Conservation (phyloP, 441 rosid genomes). For the Raphanus hybrid region DNA sequence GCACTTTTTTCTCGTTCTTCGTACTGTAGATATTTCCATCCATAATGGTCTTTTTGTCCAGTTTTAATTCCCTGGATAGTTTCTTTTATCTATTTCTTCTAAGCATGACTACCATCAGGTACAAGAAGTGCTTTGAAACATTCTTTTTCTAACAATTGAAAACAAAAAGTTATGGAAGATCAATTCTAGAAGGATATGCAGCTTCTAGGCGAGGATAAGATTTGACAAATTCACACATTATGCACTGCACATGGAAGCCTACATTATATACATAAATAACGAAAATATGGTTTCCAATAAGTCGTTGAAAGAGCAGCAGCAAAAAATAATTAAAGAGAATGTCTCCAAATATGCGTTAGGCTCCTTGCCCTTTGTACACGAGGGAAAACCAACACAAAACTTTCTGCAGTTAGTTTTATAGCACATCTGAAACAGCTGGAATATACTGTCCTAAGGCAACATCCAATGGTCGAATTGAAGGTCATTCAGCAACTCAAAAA, state of each 20-base stretch:
- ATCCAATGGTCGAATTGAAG: constrained; percentile 61
- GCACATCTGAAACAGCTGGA: constrained; percentile 72
- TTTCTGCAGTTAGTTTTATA: constrained; percentile 77
- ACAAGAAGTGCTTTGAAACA: constrained; percentile 73
- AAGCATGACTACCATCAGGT: constrained; percentile 39
- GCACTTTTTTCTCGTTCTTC: constrained; percentile 75
- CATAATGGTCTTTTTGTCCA: constrained; percentile 31
- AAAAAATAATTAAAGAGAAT: not conserved
- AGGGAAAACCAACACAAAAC: constrained; percentile 64
- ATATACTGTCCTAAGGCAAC: constrained; percentile 56
- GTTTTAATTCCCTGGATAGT: constrained; percentile 49
- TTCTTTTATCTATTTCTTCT: constrained; percentile 48
- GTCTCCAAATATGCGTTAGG: no score
- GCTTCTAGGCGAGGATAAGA: constrained; percentile 92
- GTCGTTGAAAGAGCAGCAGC: constrained; percentile 16
- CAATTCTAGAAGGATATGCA: constrained; percentile 64
- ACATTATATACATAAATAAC: constrained; percentile 33
- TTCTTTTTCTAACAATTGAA: constrained; percentile 67
- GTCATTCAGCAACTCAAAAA: not conserved
- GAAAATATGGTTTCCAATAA: constrained; percentile 8
- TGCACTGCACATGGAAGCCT: constrained; percentile 85
- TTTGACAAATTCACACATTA: constrained; percentile 72
- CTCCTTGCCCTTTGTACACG: constrained; percentile 37
- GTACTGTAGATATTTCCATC: constrained; percentile 47
- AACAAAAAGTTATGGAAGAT: constrained; percentile 74